These are phyloP conservation scores for Pseudogymnoascus sp. DNA, from an alignment of 2,329 filamentous ascomycete genomes.

Conservation along the genomic window DNA sequence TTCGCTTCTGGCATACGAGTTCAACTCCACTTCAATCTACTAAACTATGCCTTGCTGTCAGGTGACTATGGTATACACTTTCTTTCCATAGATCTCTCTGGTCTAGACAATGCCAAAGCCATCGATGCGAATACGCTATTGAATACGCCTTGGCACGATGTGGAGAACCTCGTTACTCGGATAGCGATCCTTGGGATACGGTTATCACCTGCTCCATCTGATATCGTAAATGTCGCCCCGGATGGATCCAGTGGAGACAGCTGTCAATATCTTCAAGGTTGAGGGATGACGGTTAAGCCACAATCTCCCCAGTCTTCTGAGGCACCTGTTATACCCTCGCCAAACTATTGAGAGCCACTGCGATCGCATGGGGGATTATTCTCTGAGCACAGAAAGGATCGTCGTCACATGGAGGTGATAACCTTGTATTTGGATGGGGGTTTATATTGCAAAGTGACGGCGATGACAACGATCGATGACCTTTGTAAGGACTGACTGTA, in stretches of 20 bases:
- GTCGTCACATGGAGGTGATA: neutral
- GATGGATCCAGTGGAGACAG: neutral
- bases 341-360: neutral
- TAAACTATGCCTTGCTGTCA: neutral
- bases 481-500: neutral
- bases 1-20: neutral
- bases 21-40: neutral
- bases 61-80: neutral
- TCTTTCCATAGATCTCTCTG: neutral
- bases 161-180: neutral
- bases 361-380: neutral
- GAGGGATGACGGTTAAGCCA: neutral
- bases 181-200: conserved; percentile 1
- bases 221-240: neutral
- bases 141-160: neutral
- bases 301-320: neutral
- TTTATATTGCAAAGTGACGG: conserved; percentile 2
- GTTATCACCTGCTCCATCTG: conserved; percentile 6
- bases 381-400: neutral
- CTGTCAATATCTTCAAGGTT: conserved; percentile 1
- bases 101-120: neutral
- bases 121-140: neutral
- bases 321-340: neutral
- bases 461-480: neutral
- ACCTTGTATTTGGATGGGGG: neutral